A percentile compares a stretch with the other conserved stretches of the same genome.
Evolutionary conservation across 805 yeast species (phyloP).

Genomic region (Teunomyces cretensis): DNA sequence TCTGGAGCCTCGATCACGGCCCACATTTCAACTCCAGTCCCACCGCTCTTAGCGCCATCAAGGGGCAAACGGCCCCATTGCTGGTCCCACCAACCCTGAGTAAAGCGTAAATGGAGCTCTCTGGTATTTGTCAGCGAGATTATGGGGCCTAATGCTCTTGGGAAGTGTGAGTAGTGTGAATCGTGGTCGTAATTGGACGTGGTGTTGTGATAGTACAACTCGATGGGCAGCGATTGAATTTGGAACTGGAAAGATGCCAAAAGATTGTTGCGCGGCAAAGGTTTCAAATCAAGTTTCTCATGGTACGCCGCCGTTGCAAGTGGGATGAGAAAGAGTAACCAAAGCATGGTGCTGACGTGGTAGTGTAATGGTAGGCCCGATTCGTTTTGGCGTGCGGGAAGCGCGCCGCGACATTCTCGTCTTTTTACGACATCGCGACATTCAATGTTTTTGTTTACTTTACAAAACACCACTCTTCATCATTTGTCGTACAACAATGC

Average conservation of each 20-base stretch:
- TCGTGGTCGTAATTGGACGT: constrained; percentile 7
- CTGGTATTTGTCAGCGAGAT: constrained; percentile 63
- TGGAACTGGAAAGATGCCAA: constrained; percentile 72
- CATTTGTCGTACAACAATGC: not conserved
- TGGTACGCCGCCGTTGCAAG: constrained; percentile 31
- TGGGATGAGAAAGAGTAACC: constrained; percentile 3
- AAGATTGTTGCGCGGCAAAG: constrained; percentile 71
- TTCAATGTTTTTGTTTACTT: constrained; percentile 1
- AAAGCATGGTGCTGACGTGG: constrained; percentile 1
- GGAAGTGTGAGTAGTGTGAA: constrained; percentile 66
- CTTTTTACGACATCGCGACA: not conserved
- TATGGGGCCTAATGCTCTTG: constrained; percentile 78
- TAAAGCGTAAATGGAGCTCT: constrained; percentile 80
- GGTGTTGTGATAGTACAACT: constrained; percentile 17
- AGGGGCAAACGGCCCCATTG: constrained; percentile 85
- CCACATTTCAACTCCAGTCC: constrained; percentile 94
- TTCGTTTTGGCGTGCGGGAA: constrained; percentile 9
- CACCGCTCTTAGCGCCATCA: constrained; percentile 75
- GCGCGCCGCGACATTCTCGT: constrained; percentile 1
- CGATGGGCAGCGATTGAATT: constrained; percentile 51
- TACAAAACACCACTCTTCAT: not conserved
- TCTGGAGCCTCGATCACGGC: constrained; percentile 70
- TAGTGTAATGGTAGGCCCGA: not conserved
- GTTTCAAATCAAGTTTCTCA: constrained; percentile 63
- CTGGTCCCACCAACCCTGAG: constrained; percentile 95